Evolutionary conservation across 257 asterid genomes (phyloP), one percentile per base, ranked within the genome.

Genomic region (Solanum clarkiae): DNA sequence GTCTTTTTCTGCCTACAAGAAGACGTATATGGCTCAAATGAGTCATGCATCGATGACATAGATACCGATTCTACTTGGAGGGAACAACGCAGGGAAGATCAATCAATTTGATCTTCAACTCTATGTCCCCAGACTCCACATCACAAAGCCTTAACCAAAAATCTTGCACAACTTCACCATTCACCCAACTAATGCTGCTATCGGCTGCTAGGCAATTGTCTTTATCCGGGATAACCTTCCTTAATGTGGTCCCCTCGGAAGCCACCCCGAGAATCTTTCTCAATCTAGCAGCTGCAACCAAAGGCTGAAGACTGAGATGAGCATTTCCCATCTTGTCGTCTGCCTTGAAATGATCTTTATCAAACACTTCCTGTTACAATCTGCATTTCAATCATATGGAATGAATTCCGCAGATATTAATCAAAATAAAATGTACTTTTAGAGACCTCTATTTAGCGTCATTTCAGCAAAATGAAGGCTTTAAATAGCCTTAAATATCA

Each of bases 251-350:
- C 69, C 89, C 91, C 44, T 89, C 85, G 15, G 85, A 84, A 53
- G 89, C 86, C n/a, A 55, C 87, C 20, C 88, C 84, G 5, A 91
- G 89, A 56, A 91, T 88, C 77, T 86, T 89, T 83, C 90, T 89
- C 57, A 91, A 59, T 71, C 92, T 84, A 55, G 90, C 90, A 15
- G 92, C 91, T 24, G 91, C 88, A 22, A 88, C 86, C 72, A 89
- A 69, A 1, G 92, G 92, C 22, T 89, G 93, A 72, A 91, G 93
- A 68, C 82, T 89, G 66, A 91, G 80, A 54, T 82, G 75, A 18
- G 92, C 90, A 60, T 85, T 86, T 15, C 93, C 93, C 93, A 88
- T 91, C 86, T 91, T 82, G 85, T 91, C 93, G 45, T 91, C 92
- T 8, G 91, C 90, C 84, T 88, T 91, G 88, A 91, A 91, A 57